phyloP scores from a whole-genome alignment of 1,284 basidiomycete species.

The Trametes pubescens region DNA sequence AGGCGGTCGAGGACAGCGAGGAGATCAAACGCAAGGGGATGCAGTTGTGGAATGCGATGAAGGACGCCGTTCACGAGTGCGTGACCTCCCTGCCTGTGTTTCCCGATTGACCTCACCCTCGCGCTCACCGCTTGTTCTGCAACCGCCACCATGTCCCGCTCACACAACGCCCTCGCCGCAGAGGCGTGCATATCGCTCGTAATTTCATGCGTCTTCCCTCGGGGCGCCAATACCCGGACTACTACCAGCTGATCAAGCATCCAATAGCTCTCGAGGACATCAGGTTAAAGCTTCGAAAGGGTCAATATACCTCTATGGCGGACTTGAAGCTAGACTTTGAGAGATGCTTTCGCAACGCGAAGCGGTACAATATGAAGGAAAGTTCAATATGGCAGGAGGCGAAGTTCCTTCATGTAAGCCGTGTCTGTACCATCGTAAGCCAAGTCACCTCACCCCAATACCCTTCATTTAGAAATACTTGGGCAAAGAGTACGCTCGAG shows the following conservation, averaged over 20 bases:
- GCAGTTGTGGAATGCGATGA: conserved; percentile 76
- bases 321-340: conserved; percentile 85
- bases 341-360: conserved; percentile 90
- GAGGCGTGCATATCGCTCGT: conserved; percentile 70
- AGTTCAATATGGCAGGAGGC: conserved; percentile 90
- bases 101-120: conserved; percentile 41
- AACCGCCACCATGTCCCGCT: conserved; percentile 25
- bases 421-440: background rate
- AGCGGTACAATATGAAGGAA: conserved; percentile 87
- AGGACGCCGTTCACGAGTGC: conserved; percentile 84
- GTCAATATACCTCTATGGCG: conserved; percentile 71
- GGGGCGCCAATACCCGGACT: conserved; percentile 87
- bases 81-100: conserved; percentile 51
- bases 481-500: conserved; percentile 66
- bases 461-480: conserved; percentile 64
- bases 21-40: conserved; percentile 66
- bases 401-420: conserved; percentile 64
- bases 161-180: conserved; percentile 40
- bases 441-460: background rate
- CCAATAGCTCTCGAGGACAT: conserved; percentile 91
- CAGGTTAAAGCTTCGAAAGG: conserved; percentile 75
- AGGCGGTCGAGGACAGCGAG: conserved; percentile 46
- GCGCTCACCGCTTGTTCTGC: conserved; percentile 31
- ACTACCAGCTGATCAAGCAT: conserved; percentile 79
- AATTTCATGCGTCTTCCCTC: conserved; percentile 84